Base-by-base conservation (phyloP, 306 rosid genomes). In the Alnus glutinosa region DNA sequence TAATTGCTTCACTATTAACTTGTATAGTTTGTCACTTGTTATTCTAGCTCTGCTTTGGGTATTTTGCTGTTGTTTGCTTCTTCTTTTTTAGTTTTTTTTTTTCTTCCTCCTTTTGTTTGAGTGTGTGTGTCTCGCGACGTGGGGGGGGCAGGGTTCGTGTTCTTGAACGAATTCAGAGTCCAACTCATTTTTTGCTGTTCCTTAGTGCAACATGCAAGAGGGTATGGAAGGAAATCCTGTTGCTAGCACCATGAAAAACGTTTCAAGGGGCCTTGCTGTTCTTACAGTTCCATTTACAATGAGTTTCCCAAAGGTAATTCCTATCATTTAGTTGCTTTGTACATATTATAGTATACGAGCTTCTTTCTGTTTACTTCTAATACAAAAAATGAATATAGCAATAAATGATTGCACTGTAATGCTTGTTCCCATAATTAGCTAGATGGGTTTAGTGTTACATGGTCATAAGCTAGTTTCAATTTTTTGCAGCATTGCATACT, bases 191-290 rank as follows among this genome's bases (percentile, higher is more conserved):
- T 19, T 3, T 23, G 14, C 58, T 82, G 75, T 71, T 85, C 75
- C 73, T 75, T 84, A 95, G 99, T 83, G 75, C 88, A 90, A 95
- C 82, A 74, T 89, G 92, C 99, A 87, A 88, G 97, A 92, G 83
- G 99, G 98, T 18, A 57, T 91, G 94, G 99, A 95, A 92, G 98
- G 97, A 78, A 95, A 93, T 88, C 94, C 98, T 79, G 48, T 62
- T 71, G 97, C 91, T 71, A 64, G 62, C 50, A 93, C 89, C 80
- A 91, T 91, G 97, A 95, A 95, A 89, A 95, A 89, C 39, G 44
- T 95, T 54, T 86, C 92, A 49, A 91, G 99, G 83, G 94, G 73
- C 78, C 76, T 95, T 85, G 99, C 99, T 58, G 78, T 95, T 88
- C 87, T 91, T 63, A 89, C 96, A 34, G 97, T 95, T 79, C 99